These are phyloP conservation scores for Eucalyptus grandis DNA, from an alignment of 345 rosid species.

Conservation along the genomic window DNA sequence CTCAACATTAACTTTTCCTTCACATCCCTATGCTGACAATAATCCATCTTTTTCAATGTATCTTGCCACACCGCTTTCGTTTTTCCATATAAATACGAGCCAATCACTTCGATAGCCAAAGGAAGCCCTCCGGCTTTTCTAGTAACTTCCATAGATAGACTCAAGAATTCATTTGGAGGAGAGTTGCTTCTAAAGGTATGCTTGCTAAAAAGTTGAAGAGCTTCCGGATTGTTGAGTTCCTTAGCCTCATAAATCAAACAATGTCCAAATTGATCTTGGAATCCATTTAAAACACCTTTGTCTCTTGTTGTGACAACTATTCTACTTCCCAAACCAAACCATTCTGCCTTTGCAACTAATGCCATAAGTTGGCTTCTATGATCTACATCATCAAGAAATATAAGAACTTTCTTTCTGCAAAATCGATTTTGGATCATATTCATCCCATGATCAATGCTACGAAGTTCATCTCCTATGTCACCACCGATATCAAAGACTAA, in stretches of 20 bases:
- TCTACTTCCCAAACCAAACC: background rate
- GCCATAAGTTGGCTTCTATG: background rate
- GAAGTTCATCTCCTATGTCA: background rate
- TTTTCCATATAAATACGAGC: background rate
- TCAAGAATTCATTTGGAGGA: background rate
- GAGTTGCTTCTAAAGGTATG: background rate
- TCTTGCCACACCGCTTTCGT: background rate
- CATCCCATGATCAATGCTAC: background rate
- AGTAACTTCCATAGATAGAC: background rate
- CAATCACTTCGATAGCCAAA: background rate
- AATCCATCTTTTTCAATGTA: background rate
- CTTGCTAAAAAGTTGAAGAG: background rate
- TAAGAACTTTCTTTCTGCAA: background rate
- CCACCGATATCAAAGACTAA: background rate
- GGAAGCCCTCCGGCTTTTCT: background rate
- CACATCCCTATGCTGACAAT: background rate
- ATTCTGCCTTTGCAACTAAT: background rate
- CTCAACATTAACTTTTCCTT: background rate
- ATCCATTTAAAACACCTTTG: background rate
- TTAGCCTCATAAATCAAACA: background rate
- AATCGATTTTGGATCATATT: background rate
- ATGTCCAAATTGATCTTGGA: background rate
- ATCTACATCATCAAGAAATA: background rate
- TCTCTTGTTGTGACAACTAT: background rate
- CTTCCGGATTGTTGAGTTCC: background rate